These are phyloP conservation scores for Flaveria robusta DNA, from an alignment of 129 eudicot genomes.

Conservation along the genomic window DNA sequence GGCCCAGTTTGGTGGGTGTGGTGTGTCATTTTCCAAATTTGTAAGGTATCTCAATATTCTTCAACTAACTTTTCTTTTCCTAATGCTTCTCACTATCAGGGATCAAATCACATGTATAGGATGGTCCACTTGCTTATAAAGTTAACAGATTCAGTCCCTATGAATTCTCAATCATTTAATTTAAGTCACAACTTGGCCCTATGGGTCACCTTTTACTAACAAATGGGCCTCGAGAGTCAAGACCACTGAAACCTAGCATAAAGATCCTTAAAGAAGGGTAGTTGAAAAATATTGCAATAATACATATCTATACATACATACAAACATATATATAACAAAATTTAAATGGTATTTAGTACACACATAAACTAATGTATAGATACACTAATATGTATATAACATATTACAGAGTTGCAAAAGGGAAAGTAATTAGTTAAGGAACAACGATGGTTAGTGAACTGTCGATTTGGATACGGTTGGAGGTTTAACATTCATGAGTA, in stretches of 20 bases:
- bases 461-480: constrained; percentile 22
- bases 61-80: constrained; percentile 40
- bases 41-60: constrained; percentile 44
- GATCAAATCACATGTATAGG: constrained; percentile 33
- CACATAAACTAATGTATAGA: background rate
- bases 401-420: background rate
- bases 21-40: constrained; percentile 40
- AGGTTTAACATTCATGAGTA: constrained; percentile 26
- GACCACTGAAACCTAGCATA: constrained; percentile 20
- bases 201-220: constrained; percentile 12
- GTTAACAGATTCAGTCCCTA: constrained; percentile 33
- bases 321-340: background rate
- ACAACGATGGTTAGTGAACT: constrained; percentile 24
- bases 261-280: constrained; percentile 17
- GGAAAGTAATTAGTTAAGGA: constrained; percentile 10
- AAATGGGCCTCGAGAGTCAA: constrained; percentile 19
- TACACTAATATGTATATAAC: background rate
- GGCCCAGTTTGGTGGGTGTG: constrained; percentile 50
- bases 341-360: background rate
- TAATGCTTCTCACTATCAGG: constrained; percentile 33
- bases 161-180: background rate
- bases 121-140: constrained; percentile 38
- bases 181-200: constrained; percentile 19
- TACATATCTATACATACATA: background rate
- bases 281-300: background rate